Base-by-base conservation (phyloP, 2,329 filamentous ascomycete genomes). In the Colletotrichum neosansevieriae region DNA sequence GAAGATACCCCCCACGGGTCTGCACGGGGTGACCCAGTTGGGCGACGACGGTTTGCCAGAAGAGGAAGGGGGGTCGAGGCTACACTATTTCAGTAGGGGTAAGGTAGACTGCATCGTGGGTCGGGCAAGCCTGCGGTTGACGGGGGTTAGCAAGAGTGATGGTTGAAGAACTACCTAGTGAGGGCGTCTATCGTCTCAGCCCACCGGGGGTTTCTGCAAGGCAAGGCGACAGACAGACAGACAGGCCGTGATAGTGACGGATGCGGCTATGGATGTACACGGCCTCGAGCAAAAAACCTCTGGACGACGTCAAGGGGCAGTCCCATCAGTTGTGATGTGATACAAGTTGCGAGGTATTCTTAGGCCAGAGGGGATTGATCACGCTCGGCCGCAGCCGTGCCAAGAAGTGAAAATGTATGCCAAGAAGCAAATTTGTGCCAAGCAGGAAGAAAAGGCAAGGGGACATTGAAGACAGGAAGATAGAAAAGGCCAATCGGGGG, bases 101-200 rank as follows among this genome's bases (percentile, higher is more conserved):
- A 24, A 24, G 24, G 4, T 24, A 38, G 63, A 32, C 49, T 29
- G 6, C 44, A 29, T 54, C 63, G 15, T 32, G 60, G 45, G 74
- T 59, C 65, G 38, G 29, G 7, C 29, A 29, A 29, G 29, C 29
- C 6, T 29, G 7, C 29, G 59, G 58, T 24, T 54, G 51, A 15
- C 40, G 3, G 21, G 38, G 29, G 64, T 59, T 29, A 66, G 76
- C 75, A 67, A 76, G 73, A 73, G 29, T 75, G 72, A 50, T 72
- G 67, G 13, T 71, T 79, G 64, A 56, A 5, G 44, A 42, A 19
- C 32, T 38, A 42, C n/a, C 32, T 34, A 45, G 44, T n/a, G 47
- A 59, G 62, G 53, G 59, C 60, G 64, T 58, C 44, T 67, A 53
- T 59, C 51, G 59, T 63, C 59, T 67, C 64, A 64, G 64, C 32